Conservation (phyloP, 352 stramenopile genomes). For the Thalassiosira hispida region DNA sequence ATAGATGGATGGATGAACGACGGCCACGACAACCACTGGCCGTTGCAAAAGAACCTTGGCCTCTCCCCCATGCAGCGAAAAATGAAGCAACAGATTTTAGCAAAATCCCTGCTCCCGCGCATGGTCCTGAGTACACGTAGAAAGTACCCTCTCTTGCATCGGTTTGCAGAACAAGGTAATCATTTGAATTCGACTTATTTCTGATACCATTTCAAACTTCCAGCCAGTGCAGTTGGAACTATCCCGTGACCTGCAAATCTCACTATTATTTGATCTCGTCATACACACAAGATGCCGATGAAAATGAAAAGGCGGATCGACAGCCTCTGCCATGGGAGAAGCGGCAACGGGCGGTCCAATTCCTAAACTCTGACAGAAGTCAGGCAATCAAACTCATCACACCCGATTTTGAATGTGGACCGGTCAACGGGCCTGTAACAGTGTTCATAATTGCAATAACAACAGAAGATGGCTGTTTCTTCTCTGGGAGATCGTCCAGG, state of each 20-base stretch:
- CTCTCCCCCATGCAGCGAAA: constrained; percentile 7
- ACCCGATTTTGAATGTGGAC: constrained; percentile 66
- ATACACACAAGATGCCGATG: constrained; percentile 30
- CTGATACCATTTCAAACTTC: too few relatives aligned
- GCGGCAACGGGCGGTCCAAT: constrained; percentile 63
- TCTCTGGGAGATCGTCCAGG: constrained; percentile 62
- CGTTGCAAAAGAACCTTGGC: neutral
- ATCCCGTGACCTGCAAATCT: too few relatives aligned
- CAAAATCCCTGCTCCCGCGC: constrained; percentile 35
- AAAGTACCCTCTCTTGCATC: constrained; percentile 45
- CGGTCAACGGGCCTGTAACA: constrained; percentile 63
- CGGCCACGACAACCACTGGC: constrained; percentile 1
- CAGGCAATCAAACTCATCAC: constrained; percentile 74
- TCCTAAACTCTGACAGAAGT: constrained; percentile 68
- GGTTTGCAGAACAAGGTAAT: constrained; percentile 44
- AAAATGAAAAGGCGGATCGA: constrained; percentile 14
- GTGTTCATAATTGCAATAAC: constrained; percentile 77
- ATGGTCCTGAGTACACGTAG: constrained; percentile 39
- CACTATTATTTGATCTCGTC: too few relatives aligned
- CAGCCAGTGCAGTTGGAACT: too few relatives aligned
- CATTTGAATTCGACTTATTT: too few relatives aligned
- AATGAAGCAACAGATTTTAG: constrained; percentile 29
- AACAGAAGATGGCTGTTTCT: constrained; percentile 82
- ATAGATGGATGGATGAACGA: constrained; percentile 46
- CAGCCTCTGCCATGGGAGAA: constrained; percentile 35